A percentile compares a stretch with the other conserved stretches of the same genome.
These are phyloP conservation scores for Ocimum tenuiflorum DNA, from an alignment of 257 asterid genomes.

Conservation along the genomic window DNA sequence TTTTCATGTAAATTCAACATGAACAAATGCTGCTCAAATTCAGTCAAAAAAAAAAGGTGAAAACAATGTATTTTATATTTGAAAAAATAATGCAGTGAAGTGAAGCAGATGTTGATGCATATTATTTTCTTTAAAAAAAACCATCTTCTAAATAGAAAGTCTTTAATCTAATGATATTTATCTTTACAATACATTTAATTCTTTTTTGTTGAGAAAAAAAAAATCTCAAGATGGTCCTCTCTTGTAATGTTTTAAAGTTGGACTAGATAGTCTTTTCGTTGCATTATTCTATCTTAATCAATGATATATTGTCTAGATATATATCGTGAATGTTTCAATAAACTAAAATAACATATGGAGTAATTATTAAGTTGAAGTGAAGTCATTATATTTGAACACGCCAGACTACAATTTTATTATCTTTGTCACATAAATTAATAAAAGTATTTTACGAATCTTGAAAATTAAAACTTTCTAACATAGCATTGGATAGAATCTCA, in stretches of 20 bases:
- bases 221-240: background rate
- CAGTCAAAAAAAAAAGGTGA: background rate
- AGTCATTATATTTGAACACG: too few species aligned
- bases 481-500: too few species aligned
- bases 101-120: too few species aligned
- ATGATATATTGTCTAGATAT: background rate
- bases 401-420: too few species aligned
- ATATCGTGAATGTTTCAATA: background rate
- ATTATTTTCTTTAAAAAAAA: too few species aligned
- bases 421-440: too few species aligned
- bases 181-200: too few species aligned
- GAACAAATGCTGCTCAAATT: background rate
- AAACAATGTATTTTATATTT: background rate
- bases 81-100: background rate
- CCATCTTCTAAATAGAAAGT: background rate
- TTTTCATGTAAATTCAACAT: background rate
- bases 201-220: background rate
- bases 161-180: too few species aligned
- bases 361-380: too few species aligned
- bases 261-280: background rate
- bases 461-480: too few species aligned
- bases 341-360: too few species aligned
- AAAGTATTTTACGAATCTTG: too few species aligned
- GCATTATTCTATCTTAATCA: background rate
- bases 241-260: background rate